Evolutionary conservation across 1,139 yeast genomes (phyloP).

Genomic region (Arxiozyma heterogenica): DNA sequence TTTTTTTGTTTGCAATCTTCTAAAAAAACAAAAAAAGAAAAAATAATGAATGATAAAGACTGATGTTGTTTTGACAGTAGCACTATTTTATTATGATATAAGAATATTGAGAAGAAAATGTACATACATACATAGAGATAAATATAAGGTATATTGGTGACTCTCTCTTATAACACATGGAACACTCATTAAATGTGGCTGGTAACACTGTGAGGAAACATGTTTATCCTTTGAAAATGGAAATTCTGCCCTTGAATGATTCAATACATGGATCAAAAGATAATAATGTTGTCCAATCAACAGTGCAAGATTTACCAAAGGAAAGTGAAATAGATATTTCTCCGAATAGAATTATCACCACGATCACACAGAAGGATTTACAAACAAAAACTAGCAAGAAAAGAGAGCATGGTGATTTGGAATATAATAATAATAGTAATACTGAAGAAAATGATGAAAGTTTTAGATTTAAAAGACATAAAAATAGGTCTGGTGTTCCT

Average conservation of each 20-base stretch:
- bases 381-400: not conserved
- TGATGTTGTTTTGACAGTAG: not conserved
- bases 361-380: not conserved
- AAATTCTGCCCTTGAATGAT: conserved; percentile 11
- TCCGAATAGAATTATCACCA: not conserved
- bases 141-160: not conserved
- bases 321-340: not conserved
- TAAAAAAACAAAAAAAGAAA: too few species aligned
- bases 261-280: conserved; percentile 1
- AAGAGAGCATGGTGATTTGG: not conserved
- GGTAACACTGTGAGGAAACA: conserved; percentile 5
- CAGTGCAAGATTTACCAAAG: not conserved
- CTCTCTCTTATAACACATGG: not conserved
- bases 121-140: too few species aligned
- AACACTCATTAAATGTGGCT: not conserved
- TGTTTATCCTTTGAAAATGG: conserved; percentile 13
- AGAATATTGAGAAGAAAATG: not conserved
- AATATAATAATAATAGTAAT: not conserved
- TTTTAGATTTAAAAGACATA: conserved; percentile 28
- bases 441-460: conserved; percentile 24
- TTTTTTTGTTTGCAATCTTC: not conserved
- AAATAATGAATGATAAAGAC: not conserved
- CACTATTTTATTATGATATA: too few species aligned
- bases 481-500: conserved; percentile 19
- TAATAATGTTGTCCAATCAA: not conserved